A percentile compares a stretch with the other conserved stretches of the same genome.
Conservation (phyloP, 1,139 yeast genomes). For the Geotrichum bryndzae region DNA sequence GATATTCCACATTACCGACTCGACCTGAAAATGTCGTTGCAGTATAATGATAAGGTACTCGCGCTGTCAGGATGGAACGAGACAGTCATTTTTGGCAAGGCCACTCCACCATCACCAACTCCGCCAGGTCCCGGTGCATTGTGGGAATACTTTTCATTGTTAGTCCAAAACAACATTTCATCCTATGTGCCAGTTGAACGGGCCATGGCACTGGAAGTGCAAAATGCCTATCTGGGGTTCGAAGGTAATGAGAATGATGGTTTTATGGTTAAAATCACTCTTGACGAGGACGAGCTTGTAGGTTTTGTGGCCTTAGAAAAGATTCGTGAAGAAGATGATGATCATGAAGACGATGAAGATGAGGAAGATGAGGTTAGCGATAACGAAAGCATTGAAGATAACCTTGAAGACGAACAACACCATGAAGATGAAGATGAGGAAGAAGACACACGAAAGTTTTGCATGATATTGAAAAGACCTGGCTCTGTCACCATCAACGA, state of each 20-base stretch:
- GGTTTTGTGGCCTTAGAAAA: slow-evolving; percentile 14
- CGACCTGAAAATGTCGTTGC: slow-evolving; percentile 26
- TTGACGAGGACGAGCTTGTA: slow-evolving; percentile 18
- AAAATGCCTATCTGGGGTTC: slow-evolving; percentile 17
- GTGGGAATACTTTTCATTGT: slow-evolving; percentile 27
- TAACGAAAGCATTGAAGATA: background rate
- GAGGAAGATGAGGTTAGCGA: background rate
- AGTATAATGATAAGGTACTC: slow-evolving; percentile 25
- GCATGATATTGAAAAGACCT: slow-evolving; percentile 6
- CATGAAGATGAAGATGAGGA: slow-evolving; percentile 11
- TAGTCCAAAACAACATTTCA: slow-evolving; percentile 25
- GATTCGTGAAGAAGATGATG: slow-evolving; percentile 10
- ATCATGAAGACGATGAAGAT: slow-evolving; percentile 14
- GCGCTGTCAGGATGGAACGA: slow-evolving; percentile 28
- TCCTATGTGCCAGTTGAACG: slow-evolving; percentile 26
- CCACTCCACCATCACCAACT: slow-evolving; percentile 15
- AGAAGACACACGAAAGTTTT: slow-evolving; percentile 12
- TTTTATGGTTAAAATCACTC: slow-evolving; percentile 10
- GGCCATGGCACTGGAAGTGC: slow-evolving; percentile 22
- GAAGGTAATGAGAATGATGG: slow-evolving; percentile 12
- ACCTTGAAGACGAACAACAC: background rate
- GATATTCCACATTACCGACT: slow-evolving; percentile 33
- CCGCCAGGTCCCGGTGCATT: slow-evolving; percentile 18
- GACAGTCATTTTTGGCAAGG: slow-evolving; percentile 27
- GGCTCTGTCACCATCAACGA: background rate